Conservation (phyloP, 306 rosid species). For the Dalbergia oliveri region DNA sequence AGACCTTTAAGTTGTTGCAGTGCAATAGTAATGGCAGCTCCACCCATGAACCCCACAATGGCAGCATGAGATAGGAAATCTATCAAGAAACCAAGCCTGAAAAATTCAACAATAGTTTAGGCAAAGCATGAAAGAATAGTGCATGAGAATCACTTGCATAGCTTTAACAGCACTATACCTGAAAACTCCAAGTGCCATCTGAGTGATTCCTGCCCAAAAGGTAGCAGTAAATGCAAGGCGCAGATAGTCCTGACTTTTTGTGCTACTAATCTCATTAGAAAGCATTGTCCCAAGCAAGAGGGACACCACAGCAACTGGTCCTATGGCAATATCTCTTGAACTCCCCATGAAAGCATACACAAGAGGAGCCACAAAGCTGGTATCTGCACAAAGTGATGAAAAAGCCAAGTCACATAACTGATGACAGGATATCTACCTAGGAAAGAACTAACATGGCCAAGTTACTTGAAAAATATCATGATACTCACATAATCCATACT, state of each 20-base stretch:
- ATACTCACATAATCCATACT: slow-evolving; percentile 62
- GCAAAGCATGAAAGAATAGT: slow-evolving; percentile 8
- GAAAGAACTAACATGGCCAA: neutral
- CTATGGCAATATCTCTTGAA: slow-evolving; percentile 84
- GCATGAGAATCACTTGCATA: neutral
- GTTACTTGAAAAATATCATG: neutral
- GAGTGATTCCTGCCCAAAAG: slow-evolving; percentile 84
- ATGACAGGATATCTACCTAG: neutral
- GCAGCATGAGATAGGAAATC: slow-evolving; percentile 96
- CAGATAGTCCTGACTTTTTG: slow-evolving; percentile 40
- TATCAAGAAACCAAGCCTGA: slow-evolving; percentile 89
- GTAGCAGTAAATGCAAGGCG: slow-evolving; percentile 84
- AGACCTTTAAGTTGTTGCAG: slow-evolving; percentile 94
- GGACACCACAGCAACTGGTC: slow-evolving; percentile 91
- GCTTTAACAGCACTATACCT: slow-evolving; percentile 48
- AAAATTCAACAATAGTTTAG: neutral
- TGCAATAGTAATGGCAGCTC: slow-evolving; percentile 87
- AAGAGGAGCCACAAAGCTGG: slow-evolving; percentile 84
- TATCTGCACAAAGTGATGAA: slow-evolving; percentile 51
- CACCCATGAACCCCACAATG: slow-evolving; percentile 95
- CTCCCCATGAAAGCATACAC: slow-evolving; percentile 91
- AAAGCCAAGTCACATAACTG: slow-evolving; percentile 1
- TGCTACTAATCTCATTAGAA: slow-evolving; percentile 48
- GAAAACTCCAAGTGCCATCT: slow-evolving; percentile 68
- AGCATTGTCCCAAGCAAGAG: slow-evolving; percentile 75